Conservation (phyloP, 495 filamentous ascomycete genomes). For the Neurospora sp. region DNA sequence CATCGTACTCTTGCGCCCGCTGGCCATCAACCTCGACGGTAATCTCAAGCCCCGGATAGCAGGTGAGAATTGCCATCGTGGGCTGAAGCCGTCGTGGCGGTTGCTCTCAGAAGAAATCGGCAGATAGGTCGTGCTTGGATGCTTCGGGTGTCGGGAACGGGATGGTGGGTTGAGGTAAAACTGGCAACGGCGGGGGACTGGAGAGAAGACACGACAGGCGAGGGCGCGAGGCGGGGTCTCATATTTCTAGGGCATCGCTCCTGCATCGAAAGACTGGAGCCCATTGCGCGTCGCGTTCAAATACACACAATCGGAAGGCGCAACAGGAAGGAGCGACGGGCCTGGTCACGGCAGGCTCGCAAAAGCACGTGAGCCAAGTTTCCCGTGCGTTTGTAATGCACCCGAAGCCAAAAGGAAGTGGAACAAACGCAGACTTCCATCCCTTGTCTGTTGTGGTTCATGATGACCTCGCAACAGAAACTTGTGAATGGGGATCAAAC, state of each 20-base stretch:
- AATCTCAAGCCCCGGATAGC: conserved; percentile 20
- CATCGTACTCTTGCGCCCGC: conserved; percentile 21
- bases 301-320: not conserved
- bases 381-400: not conserved
- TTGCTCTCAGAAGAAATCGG: not conserved
- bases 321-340: not conserved
- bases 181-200: not conserved
- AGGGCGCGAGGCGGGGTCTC: not conserved
- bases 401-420: not conserved
- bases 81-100: not conserved
- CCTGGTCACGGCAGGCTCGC: not conserved
- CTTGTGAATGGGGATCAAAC: not conserved
- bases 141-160: not conserved
- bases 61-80: conserved; percentile 25
- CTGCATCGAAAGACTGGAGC: not conserved
- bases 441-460: not conserved
- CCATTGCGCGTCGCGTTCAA: not conserved
- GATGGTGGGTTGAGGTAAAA: not conserved
- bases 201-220: not conserved
- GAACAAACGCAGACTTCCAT: not conserved
- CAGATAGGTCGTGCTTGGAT: not conserved
- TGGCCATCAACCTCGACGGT: conserved; percentile 15
- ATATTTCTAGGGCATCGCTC: not conserved
- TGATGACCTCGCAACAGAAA: not conserved
- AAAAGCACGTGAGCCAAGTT: not conserved